Percentiles rank a stretch among this genome's conserved stretches.
These are phyloP conservation scores for Aspergillus japonicus DNA, from an alignment of 2,329 filamentous ascomycete genomes.

Conservation along the genomic window DNA sequence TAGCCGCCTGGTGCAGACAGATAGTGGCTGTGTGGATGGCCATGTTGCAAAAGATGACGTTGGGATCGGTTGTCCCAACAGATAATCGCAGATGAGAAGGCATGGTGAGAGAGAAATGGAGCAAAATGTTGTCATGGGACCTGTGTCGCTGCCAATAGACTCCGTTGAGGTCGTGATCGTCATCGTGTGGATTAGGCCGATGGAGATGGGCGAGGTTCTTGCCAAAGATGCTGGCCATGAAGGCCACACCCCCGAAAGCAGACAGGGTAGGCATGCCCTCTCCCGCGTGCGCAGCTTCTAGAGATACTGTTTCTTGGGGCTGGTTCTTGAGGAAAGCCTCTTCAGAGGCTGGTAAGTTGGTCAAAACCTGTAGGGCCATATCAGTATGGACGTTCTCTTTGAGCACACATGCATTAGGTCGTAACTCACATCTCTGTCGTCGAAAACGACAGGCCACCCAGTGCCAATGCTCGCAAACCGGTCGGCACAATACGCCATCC, in stretches of 20 bases:
- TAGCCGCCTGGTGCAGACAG: slow-evolving; percentile 95
- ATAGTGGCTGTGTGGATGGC: slow-evolving; percentile 95
- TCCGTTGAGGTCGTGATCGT: slow-evolving; percentile 83
- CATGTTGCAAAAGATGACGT: slow-evolving; percentile 94
- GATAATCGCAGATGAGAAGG: slow-evolving; percentile 79
- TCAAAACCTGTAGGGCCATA: slow-evolving; percentile 60
- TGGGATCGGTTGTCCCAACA: slow-evolving; percentile 70
- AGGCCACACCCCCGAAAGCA: slow-evolving; percentile 72
- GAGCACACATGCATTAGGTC: background rate
- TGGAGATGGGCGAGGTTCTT: slow-evolving; percentile 89
- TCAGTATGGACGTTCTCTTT: slow-evolving; percentile 19
- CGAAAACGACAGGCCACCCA: slow-evolving; percentile 92
- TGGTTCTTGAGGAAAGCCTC: slow-evolving; percentile 80
- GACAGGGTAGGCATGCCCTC: slow-evolving; percentile 73
- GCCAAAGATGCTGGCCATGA: slow-evolving; percentile 88
- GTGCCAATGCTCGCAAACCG: slow-evolving; percentile 94
- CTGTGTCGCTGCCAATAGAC: slow-evolving; percentile 95
- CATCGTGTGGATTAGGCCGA: slow-evolving; percentile 76
- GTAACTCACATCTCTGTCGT: slow-evolving; percentile 72
- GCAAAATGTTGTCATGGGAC: slow-evolving; percentile 81
- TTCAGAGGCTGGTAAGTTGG: slow-evolving; percentile 78
- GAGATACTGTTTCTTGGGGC: slow-evolving; percentile 67
- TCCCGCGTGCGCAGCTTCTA: slow-evolving; percentile 57
- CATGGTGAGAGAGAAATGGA: slow-evolving; percentile 82
- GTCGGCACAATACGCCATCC: slow-evolving; percentile 89